Evolutionary conservation across 495 filamentous ascomycete species (phyloP), one percentile per base, ranked within the genome.

Genomic region (Achaetomiella virescens): DNA sequence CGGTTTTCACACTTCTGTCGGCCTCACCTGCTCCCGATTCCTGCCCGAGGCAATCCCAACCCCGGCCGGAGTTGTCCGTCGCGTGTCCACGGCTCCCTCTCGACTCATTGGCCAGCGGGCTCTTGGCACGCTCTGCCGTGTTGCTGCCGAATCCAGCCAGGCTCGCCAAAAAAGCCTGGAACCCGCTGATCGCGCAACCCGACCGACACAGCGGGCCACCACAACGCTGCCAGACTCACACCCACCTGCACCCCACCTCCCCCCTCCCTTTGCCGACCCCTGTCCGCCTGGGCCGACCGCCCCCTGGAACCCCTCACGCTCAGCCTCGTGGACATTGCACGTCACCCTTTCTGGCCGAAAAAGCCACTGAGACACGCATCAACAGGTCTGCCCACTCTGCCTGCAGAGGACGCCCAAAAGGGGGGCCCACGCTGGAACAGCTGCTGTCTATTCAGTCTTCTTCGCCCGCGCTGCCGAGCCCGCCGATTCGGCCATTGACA

Each of bases 291-390:
- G 60, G 59, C 40, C 57, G 57, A 18, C 61, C 57, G 56, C 65
- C 63, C 52, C 61, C 63, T 61, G 58, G 65, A 60, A 61, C 58
- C 61, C 65, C 63, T 54, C 31, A 25, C 54, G 43, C 67, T 69
- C 67, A 68, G 66, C 67, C 67, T 66, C 67, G 67, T 70, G 67
- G 48, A 52, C 63, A 48, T 51, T 53, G 62, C 64, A 68, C 66
- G 63, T 68, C 68, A 68, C 66, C 60, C 53, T 51, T 50, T 46
- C 54, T 58, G 52, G 55, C 50, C 56, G 40, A 20, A 54, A 48
- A 61, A 65, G 61, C 67, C 67, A 61, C 62, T 60, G 67, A 66
- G 62, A 69, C 66, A 69, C 67, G 61, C 65, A 67, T 47, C 53
- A 47, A 58, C 40, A 53, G 59, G 47, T 52, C 51, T 59, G 56